Evolutionary conservation across 1,139 yeast species (phyloP), one percentile per base, ranked within the genome.

Genomic region (Suhomyces terraborum): DNA sequence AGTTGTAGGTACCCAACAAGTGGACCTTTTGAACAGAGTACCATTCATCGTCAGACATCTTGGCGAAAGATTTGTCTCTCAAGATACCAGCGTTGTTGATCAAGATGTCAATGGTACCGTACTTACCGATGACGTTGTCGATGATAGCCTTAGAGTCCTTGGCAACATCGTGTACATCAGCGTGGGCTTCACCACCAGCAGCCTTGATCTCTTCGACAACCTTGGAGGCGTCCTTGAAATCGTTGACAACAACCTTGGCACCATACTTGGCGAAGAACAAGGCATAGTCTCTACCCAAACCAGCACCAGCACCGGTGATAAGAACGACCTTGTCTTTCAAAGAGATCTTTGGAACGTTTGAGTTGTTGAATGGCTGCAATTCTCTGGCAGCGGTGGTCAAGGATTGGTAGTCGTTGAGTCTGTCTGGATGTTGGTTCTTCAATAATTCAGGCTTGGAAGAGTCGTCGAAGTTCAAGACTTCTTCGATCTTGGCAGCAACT

Each of bases 301-400:
- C 98, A 44, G 88, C 85, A 55, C 97, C 98, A 38, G 96, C 94
- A 55, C 98, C 98, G 29, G 98, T 93, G 43, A 93, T 82, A 49
- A 93, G 78, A 38, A 88, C 97, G 45, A 91, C 97, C 67, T 85
- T 87, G 55, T 74, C 89, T 61, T 82, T 83, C 64, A 91, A 71
- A 31, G 88, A 77, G 29, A 78, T 62, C 32, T 61, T 54, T 31
- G 82, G 77, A 41, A 70, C 71, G 38, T 74, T 67, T n/a, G 72
- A 51, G 32, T 73, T 73, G 55, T 84, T 85, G 55, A 84, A 85
- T 33, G 73, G 69, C 50, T 75, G 72, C 50, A 82, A 63, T 37
- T 67, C 58, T 40, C 68, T 67, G 14, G 88, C 84, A 35, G 72
- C 75, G 20, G 65, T 66, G 51, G 75, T 72, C 52, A 84, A 72